These are phyloP conservation scores for Solanum chaucha DNA, from an alignment of 257 asterid genomes.

Conservation along the genomic window DNA sequence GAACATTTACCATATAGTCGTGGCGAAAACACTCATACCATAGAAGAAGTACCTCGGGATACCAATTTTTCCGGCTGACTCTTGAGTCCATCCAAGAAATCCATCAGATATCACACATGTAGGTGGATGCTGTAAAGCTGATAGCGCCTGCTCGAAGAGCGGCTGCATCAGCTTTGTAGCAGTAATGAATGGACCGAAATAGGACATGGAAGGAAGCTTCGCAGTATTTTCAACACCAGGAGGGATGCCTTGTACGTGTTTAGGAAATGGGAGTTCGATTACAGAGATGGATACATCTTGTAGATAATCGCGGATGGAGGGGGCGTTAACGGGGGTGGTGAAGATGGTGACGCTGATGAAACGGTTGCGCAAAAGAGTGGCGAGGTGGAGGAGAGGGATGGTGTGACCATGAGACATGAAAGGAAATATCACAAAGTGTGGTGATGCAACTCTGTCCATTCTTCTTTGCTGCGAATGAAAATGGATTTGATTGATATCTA, in stretches of 20 bases:
- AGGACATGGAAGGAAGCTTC: slow-evolving; percentile 28
- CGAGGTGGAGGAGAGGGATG: slow-evolving; percentile 20
- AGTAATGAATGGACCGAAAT: background rate
- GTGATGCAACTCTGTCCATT: too few species aligned
- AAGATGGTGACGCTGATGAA: slow-evolving; percentile 18
- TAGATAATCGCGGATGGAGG: slow-evolving; percentile 23
- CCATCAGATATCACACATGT: too few species aligned
- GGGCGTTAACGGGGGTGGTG: slow-evolving; percentile 59
- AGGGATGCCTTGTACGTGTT: slow-evolving; percentile 34
- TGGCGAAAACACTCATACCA: too few species aligned
- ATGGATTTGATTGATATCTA: too few species aligned
- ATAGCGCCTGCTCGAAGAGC: slow-evolving; percentile 32
- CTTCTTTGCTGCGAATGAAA: too few species aligned
- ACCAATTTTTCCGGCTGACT: too few species aligned
- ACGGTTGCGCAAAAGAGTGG: slow-evolving; percentile 50
- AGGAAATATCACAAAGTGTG: too few species aligned
- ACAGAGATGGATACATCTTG: slow-evolving; percentile 17
- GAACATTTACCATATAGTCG: too few species aligned
- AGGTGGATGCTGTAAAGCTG: slow-evolving; percentile 19
- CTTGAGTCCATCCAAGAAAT: too few species aligned
- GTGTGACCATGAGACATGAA: too few species aligned
- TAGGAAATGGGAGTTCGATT: slow-evolving; percentile 48
- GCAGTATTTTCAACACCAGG: slow-evolving; percentile 56
- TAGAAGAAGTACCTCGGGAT: too few species aligned
- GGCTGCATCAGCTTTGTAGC: slow-evolving; percentile 44